Evolutionary conservation across 768 basidiomycete species (phyloP).

Genomic region (Pleurotus ostreatus): DNA sequence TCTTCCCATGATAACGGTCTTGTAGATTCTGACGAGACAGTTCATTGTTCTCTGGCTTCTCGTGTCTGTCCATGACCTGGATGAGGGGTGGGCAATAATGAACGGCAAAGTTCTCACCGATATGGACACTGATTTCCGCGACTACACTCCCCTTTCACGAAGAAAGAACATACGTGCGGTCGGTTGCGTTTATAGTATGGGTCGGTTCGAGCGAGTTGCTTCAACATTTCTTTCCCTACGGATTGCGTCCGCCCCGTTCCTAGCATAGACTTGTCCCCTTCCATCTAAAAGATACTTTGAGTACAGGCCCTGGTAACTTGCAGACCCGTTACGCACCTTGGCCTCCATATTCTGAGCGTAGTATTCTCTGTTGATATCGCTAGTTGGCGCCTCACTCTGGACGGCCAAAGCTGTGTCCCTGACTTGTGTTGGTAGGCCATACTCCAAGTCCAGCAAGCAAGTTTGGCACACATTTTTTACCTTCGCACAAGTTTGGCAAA

Average conservation of each 20-base stretch:
- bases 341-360: conserved; percentile 90
- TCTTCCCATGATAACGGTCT: conserved; percentile 89
- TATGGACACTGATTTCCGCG: conserved; percentile 93
- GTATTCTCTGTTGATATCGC: conserved; percentile 96
- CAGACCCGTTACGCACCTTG: conserved; percentile 48
- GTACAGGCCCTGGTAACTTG: not conserved
- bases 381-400: conserved; percentile 86
- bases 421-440: conserved; percentile 94
- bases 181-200: conserved; percentile 97
- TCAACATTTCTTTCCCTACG: conserved; percentile 95
- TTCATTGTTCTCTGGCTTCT: conserved; percentile 79
- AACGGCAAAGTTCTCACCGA: conserved; percentile 2
- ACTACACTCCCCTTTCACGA: conserved; percentile 90
- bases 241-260: conserved; percentile 60
- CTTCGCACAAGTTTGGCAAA: conserved; percentile 97
- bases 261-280: conserved; percentile 63
- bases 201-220: conserved; percentile 89
- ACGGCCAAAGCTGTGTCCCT: conserved; percentile 90
- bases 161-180: conserved; percentile 94
- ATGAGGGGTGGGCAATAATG: not conserved
- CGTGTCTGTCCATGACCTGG: conserved; percentile 58
- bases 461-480: conserved; percentile 97
- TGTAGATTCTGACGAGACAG: conserved; percentile 89
- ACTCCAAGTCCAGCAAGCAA: conserved; percentile 94
- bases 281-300: conserved; percentile 43